A percentile compares a stretch with the other conserved stretches of the same genome.
Conservation (phyloP, 257 asterid genomes). For the Ligustrum vulgare region DNA sequence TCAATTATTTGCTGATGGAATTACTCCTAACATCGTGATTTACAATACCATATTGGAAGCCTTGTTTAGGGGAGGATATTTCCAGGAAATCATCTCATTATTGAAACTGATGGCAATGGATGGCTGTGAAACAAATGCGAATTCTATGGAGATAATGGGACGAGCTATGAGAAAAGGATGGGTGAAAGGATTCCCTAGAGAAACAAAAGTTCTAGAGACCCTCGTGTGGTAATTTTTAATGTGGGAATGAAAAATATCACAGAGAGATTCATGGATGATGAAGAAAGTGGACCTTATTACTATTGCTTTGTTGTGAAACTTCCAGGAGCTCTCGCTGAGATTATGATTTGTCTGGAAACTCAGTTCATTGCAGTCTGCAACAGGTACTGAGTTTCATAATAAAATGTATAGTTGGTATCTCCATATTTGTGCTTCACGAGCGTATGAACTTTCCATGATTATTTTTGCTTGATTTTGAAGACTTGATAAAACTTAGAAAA, state of each 20-base stretch:
- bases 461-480: not conserved
- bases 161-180: conserved; percentile 38
- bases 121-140: conserved; percentile 51
- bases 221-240: conserved; percentile 27
- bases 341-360: conserved; percentile 14
- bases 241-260: conserved; percentile 1
- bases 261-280: conserved; percentile 11
- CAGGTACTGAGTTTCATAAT: conserved; percentile 9
- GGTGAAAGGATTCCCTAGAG: conserved; percentile 40
- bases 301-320: conserved; percentile 6
- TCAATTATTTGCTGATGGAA: conserved; percentile 42
- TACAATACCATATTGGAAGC: conserved; percentile 50
- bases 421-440: not conserved
- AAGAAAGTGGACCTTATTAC: conserved; percentile 19
- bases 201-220: conserved; percentile 27
- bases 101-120: conserved; percentile 46
- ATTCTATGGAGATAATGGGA: conserved; percentile 32
- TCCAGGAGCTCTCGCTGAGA: conserved; percentile 9
- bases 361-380: conserved; percentile 11
- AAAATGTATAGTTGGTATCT: not conserved
- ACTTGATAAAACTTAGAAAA: not conserved
- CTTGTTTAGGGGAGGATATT: conserved; percentile 43
- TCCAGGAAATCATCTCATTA: conserved; percentile 35
- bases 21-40: conserved; percentile 40
- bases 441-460: not conserved